phyloP scores from a whole-genome alignment of 1,139 yeast species.

The Pichia sp. region DNA sequence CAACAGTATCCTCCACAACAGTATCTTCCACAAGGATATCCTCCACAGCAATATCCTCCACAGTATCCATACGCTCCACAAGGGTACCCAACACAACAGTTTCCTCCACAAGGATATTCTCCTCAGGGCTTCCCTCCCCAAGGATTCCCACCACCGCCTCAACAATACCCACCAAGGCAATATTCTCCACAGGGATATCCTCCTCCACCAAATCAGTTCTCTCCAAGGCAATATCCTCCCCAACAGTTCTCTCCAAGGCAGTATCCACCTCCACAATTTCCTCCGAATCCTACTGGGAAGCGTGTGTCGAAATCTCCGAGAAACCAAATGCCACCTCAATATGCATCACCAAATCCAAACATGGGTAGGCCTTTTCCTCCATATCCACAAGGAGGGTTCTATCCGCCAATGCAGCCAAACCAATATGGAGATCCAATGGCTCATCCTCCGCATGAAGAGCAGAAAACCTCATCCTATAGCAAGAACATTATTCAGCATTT shows the following conservation, averaged over 20 bases:
- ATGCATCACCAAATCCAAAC: background rate
- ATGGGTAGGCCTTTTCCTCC: background rate
- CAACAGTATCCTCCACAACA: background rate
- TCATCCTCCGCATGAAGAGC: conserved; percentile 6
- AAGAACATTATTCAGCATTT: conserved; percentile 24
- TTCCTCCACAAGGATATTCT: background rate
- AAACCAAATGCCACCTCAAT: background rate
- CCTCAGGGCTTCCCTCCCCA: background rate
- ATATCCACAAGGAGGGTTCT: background rate
- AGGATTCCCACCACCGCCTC: background rate
- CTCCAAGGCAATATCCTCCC: background rate
- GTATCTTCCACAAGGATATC: background rate
- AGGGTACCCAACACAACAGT: background rate
- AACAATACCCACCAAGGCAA: background rate
- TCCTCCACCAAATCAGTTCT: background rate
- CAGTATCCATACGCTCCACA: background rate
- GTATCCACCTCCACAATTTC: background rate
- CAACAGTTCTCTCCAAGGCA: background rate
- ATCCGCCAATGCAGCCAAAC: background rate
- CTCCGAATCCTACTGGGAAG: background rate
- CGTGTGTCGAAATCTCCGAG: background rate
- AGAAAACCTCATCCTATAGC: conserved; percentile 8
- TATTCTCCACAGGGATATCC: background rate
- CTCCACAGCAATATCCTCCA: background rate
- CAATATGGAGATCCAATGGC: background rate